Evolutionary conservation across 2,329 filamentous ascomycete species (phyloP), one percentile per base, ranked within the genome.

Genomic region (Fusarium incarnatum): DNA sequence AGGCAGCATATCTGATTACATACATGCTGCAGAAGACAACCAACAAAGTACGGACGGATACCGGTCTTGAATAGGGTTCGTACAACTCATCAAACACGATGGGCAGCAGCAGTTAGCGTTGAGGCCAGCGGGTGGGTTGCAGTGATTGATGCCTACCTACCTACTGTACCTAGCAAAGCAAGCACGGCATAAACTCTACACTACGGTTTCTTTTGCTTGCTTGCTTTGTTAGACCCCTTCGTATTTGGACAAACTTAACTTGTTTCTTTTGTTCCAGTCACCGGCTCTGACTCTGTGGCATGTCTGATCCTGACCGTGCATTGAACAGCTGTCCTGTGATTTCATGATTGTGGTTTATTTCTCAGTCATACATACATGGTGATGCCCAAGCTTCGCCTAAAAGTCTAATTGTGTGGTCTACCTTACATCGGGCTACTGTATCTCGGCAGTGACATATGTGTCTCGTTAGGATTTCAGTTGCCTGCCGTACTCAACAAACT

Each of bases 371-470:
- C 34, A n/a, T 32, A 37, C 18, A 27, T 47, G 23, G 22, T 25
- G 40, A n/a, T 34, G 41, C 52, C 28, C 52, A 47, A 61, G 48
- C 60, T 72, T 73, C 69, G 72, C 65, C 61, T 63, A 64, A 74
- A 74, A 74, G 70, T 73, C 57, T 74, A 74, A 73, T 58, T 59
- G 52, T 54, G 30, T 64, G 22, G 40, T 22, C 8, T 45, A 45
- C 13, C 16, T 6, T 37, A 37, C 32, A 41, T 52, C 32, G 32
- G 49, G 18, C 18, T 30, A 30, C 37, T 37, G 34, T 37, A 37
- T 37, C n/a, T 54, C 40, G 50, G 50, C 25, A 68, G 45, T 32
- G 27, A 47, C 45, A 67, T 34, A 28, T 60, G 30, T n/a, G 16
- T 46, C 47, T 37, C 42, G 22, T 30, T 46, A 47, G 40, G 41